Conservation (phyloP, 208 protist genomes). For the Leishmania tropica region DNA sequence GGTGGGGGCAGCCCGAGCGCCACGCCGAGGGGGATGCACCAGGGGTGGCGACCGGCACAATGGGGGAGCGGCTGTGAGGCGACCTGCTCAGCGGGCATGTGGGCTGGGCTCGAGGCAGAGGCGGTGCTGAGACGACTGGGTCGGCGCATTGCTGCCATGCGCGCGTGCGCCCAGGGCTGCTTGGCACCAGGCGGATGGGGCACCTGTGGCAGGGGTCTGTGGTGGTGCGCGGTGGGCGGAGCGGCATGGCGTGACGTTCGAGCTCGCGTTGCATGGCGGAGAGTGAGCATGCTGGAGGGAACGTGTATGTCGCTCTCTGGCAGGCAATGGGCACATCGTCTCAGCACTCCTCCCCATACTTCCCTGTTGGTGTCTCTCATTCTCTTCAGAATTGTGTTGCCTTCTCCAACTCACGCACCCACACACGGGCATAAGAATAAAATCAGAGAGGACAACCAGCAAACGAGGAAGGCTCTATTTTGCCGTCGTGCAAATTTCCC, state of each 20-base stretch:
- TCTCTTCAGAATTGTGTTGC: not conserved
- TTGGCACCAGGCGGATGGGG: not conserved
- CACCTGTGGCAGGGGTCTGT: no score
- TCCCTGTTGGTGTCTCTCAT: not conserved
- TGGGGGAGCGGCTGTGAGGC: no score
- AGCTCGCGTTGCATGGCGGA: not conserved
- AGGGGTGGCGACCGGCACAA: no score
- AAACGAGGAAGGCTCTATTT: not conserved
- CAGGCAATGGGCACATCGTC: not conserved
- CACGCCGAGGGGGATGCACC: no score
- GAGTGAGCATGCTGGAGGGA: not conserved
- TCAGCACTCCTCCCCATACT: not conserved
- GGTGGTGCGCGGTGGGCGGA: not conserved
- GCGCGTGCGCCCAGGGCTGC: no score
- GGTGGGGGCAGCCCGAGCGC: no score
- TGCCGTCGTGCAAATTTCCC: not conserved
- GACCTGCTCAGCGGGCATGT: no score
- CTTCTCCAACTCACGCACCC: not conserved
- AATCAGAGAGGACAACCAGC: not conserved
- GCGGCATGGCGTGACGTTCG: not conserved
- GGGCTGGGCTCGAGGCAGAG: no score
- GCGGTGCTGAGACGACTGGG: no score
- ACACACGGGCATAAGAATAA: not conserved
- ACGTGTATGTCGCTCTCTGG: not conserved
- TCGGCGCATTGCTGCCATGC: no score